Conservation (phyloP, 2,329 filamentous ascomycete species). For the Camillea tinctor region DNA sequence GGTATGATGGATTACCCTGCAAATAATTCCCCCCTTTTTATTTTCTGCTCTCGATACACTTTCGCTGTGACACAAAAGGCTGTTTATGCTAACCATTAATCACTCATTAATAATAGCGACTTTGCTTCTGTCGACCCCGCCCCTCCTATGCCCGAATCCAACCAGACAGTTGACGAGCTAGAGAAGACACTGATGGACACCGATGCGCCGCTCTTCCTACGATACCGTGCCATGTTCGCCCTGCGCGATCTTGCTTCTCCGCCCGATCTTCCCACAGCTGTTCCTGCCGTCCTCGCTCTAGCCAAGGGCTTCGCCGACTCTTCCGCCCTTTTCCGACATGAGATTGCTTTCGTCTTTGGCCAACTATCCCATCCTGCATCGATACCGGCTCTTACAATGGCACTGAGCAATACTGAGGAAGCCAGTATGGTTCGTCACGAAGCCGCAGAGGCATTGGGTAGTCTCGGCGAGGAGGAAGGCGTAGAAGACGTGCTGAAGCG, state of each 20-base stretch:
- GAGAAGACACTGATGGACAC: constrained; percentile 78
- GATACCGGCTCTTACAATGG: constrained; percentile 80
- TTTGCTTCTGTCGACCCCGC: constrained; percentile 96
- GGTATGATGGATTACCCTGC: constrained; percentile 46
- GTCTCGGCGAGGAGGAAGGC: constrained; percentile 87
- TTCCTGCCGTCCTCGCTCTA: constrained; percentile 81
- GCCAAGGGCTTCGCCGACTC: constrained; percentile 81
- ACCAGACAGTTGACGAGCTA: constrained; percentile 69
- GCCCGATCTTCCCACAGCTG: constrained; percentile 83
- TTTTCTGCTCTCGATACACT: background rate
- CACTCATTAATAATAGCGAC: constrained; percentile 69
- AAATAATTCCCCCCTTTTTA: background rate
- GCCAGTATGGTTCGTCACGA: constrained; percentile 97
- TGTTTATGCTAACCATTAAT: constrained; percentile 27
- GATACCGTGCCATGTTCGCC: constrained; percentile 98
- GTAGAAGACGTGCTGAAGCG: constrained; percentile 81
- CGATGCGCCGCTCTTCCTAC: constrained; percentile 76
- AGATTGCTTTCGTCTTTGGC: constrained; percentile 97
- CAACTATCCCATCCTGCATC: constrained; percentile 96
- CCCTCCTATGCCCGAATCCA: constrained; percentile 75
- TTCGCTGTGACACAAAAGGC: background rate
- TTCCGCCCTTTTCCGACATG: constrained; percentile 93
- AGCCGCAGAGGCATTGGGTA: constrained; percentile 92
- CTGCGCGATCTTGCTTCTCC: constrained; percentile 93
- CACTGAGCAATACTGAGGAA: constrained; percentile 76